Evolutionary conservation across 139 green algal genomes (phyloP), one percentile per base, ranked within the genome.

Genomic region (Zygnema circumcarinatum): DNA sequence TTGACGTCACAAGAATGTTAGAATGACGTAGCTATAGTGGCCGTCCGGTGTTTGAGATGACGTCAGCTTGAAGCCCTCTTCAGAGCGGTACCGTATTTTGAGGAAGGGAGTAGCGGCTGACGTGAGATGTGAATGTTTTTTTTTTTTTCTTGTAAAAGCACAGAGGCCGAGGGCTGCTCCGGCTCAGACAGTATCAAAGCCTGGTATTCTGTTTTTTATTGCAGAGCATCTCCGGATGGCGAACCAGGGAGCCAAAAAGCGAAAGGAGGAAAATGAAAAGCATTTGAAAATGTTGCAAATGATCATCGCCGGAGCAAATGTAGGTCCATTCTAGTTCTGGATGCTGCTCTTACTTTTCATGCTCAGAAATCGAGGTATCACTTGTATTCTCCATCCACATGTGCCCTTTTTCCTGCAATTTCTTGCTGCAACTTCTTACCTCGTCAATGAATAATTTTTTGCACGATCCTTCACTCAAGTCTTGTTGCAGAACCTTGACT

Each of bases 261-360:
- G 84, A 41, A 89, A 88, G 84, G 84, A 89, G 32, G 84, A 89
- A 1, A 89, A 89, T 41, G 84, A 89, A 47, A 75, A 56, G 39
- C 84, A 74, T 31, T 2, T 89, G 35, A 42, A 54, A 38, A 3
- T n/a, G n/a, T 38, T 89, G 41, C 84, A 54, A 35, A 79, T n/a
- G 25, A 31, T 89, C 32, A 76, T 89, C 36, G 25, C 75, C 20
- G 41, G 38, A 67, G 84, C 69, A 1, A 89, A 83, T 88, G 79
- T 85, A 40, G 32, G 74, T 78, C 11, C 35, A 38, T 62, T 62
- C 7, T 25, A 62, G 16, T 16, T n/a, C n/a, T 25, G 54, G 29
- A 72, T 72, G 54, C 25, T 25, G 29, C 25, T 72, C 54, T 25
- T 29, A 33, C 69, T 22, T 78, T 78, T 39, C 3, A 78, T 38